phyloP scores from a whole-genome alignment of 1,284 basidiomycete genomes.

The Retiboletus flavoniger region DNA sequence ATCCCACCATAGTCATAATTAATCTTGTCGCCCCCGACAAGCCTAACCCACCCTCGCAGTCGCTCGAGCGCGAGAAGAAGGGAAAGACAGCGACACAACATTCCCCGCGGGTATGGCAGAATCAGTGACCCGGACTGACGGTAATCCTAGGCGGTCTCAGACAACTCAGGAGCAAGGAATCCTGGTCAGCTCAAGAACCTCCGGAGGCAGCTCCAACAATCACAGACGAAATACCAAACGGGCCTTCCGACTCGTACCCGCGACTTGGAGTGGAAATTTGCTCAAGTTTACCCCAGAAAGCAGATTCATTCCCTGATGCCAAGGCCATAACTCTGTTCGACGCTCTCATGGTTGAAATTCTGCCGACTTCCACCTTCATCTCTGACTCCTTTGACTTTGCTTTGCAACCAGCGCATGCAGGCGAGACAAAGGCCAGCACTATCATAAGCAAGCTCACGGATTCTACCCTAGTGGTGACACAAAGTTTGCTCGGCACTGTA shows the following conservation, averaged over 20 bases:
- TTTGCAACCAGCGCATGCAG: constrained; percentile 23
- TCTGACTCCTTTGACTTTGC: constrained; percentile 43
- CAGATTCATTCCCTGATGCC: constrained; percentile 45
- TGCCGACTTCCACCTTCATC: constrained; percentile 48
- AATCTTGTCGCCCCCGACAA: too few relatives aligned
- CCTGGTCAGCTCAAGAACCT: constrained; percentile 23
- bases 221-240: constrained; percentile 25
- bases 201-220: constrained; percentile 30
- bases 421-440: constrained; percentile 31
- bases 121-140: constrained; percentile 12
- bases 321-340: constrained; percentile 48
- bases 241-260: constrained; percentile 41
- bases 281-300: constrained; percentile 46
- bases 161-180: constrained; percentile 27
- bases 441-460: constrained; percentile 39
- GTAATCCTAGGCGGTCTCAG: constrained; percentile 14
- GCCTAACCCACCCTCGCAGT: too few relatives aligned
- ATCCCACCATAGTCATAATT: too few relatives aligned
- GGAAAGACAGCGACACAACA: constrained; percentile 11
- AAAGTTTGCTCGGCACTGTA: constrained; percentile 34
- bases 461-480: constrained; percentile 28
- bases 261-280: constrained; percentile 47
- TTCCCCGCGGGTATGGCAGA: constrained; percentile 11
- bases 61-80: constrained; percentile 15
- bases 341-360: constrained; percentile 48